Base-by-base conservation (phyloP, 306 rosid genomes). In the Quercus parvula region DNA sequence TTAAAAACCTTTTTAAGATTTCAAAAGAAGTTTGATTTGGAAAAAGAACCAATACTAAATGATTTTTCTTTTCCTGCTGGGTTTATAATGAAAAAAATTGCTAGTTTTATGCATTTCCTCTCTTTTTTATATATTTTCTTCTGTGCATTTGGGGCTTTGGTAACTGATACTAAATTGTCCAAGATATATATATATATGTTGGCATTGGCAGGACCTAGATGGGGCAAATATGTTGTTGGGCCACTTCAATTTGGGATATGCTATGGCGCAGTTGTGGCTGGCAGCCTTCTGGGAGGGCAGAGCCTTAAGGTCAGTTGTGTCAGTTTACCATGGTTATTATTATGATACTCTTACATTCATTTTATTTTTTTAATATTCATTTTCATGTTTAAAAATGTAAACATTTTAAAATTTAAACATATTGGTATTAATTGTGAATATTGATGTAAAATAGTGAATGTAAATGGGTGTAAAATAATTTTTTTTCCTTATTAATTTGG, bases 271-370 rank as follows among this genome's bases (percentile, higher is more conserved):
- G 98, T 89, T 33, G 85, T 94, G 71, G 86, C 81, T 70, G 87
- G 91, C 70, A 85, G 86, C 80, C 86, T 94, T 54, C 90, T 94
- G 2, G 98, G 96, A 80, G 97, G 98, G 44, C 90, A 87, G 75
- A 87, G 89, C 83, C 91, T 92, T 25, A 90, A 90, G 90, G 97
- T 87, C 11, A 52, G 55, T 20, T 3, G 4, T n/a, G 10, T 27
- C 20, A 15, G 6, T 28, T 10, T 12, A 6, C 62, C 54, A 49
- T 3, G 3, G 1, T 49, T 10, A 49, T 49, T 49, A 49, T 1
- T 10, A 49, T 12, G 13, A 46, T 2, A 13, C 28, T 13, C 7
- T 24, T 59, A 9, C 31, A 24, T 8, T 20, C 64, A 12, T 58
- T 14, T 58, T 22, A 9, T 35, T 35, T 35, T 35, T 35, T 35